phyloP scores from a whole-genome alignment of 192 early-diverging fungal species.

The Physocladia obscura region DNA sequence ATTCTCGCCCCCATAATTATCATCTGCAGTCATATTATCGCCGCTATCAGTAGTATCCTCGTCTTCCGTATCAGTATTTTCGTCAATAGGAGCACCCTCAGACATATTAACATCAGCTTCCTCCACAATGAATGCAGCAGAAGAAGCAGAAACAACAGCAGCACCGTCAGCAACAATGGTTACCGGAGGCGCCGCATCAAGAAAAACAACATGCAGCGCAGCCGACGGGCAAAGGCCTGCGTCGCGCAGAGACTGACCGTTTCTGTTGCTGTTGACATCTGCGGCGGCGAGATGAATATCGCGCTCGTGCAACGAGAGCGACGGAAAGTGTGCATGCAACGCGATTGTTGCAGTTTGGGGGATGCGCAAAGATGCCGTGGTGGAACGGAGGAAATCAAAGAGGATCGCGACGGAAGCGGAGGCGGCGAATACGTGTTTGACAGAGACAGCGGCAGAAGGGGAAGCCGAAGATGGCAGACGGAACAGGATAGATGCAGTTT shows the following conservation, averaged over 20 bases:
- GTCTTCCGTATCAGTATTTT: slow-evolving; percentile 3
- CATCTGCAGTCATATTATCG: not conserved
- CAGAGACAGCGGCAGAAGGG: not conserved
- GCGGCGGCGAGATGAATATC: not conserved
- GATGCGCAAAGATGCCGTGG: not conserved
- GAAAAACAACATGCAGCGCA: slow-evolving; percentile 1
- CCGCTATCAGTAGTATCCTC: not conserved
- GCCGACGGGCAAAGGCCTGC: slow-evolving; percentile 2
- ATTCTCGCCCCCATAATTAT: not conserved
- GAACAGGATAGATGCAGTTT: not conserved
- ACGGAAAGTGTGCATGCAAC: not conserved
- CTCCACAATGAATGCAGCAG: not conserved
- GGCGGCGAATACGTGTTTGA: slow-evolving; percentile 1
- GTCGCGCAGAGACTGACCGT: not conserved
- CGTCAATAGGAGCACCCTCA: not conserved
- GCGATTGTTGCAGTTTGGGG: too few relatives aligned
- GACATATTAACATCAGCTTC: not conserved
- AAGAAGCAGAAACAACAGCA: not conserved
- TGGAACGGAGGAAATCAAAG: not conserved
- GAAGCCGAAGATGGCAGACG: not conserved
- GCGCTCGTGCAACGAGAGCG: not conserved
- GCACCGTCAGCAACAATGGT: not conserved
- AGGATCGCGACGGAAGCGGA: not conserved
- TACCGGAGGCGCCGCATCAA: not conserved
- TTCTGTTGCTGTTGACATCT: not conserved